Evolutionary conservation across 495 filamentous ascomycete species (phyloP), one percentile per base, ranked within the genome.

Genomic region (Neurospora sp.): DNA sequence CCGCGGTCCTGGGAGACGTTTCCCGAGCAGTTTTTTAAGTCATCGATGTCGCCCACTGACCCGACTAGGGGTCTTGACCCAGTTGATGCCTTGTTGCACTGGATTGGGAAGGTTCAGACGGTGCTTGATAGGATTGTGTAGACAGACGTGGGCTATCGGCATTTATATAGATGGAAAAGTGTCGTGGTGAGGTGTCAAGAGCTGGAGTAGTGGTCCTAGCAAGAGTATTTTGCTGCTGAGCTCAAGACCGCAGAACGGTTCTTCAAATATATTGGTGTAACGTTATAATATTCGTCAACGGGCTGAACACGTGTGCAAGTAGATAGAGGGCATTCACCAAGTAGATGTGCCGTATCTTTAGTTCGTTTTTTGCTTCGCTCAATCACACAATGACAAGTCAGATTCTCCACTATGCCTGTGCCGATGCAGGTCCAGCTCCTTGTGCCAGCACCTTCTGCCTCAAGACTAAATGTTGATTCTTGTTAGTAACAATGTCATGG

Each of bases 361-460:
- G n/a, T 23, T 27, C 49, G 62, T 71, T 39, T 69, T 72, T 44
- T 66, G n/a, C 20, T 38, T 23, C 7, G 4, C 4, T 37, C 16
- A 37, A n/a, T 38, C 0, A 35, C 62, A 31, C 77, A 73, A 78
- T 77, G 74, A 73, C 41, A 72, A 18, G 54, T 18, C 14, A 35
- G 7, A 66, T 18, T 18, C 23, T 16, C 54, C 54, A 42, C 37
- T 76, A 71, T 38, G 70, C 70, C 40, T 76, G 77, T 14, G 37
- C 62, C 4, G 75, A 69, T 42, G 69, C 72, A 37, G 37, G 54
- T 62, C 69, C 75, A 20, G 44, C 46, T 6, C 77, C 73, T 39
- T 69, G 42, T 54, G 79, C 79, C 71, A 80, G 41, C 73, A 91
- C 86, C 80, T 90, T 91, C 80, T 90, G 87, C 49, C 89, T 82